Evolutionary conservation across 805 yeast species (phyloP).

Genomic region (Ogataea haglerorum): DNA sequence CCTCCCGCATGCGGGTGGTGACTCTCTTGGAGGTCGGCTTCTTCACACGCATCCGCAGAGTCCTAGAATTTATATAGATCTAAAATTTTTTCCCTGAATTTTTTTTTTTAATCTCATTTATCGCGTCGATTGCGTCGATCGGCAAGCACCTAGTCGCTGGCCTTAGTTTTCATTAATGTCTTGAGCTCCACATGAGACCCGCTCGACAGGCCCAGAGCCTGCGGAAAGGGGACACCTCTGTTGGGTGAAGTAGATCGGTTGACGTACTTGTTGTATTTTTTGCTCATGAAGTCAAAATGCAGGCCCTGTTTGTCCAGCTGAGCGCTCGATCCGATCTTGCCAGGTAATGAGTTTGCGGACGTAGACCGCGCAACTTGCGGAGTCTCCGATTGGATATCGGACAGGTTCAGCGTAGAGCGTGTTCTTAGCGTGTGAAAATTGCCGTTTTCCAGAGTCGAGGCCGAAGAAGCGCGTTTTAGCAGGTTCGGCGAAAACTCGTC

Average conservation of each 20-base stretch:
- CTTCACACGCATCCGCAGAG: slow-evolving; percentile 32
- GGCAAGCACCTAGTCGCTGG: slow-evolving; percentile 8
- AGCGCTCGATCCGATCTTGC: slow-evolving; percentile 5
- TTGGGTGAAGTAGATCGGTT: slow-evolving; percentile 9
- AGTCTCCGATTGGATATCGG: slow-evolving; percentile 13
- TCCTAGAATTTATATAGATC: slow-evolving; percentile 6
- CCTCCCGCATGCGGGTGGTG: slow-evolving; percentile 92
- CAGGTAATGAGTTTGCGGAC: slow-evolving; percentile 16
- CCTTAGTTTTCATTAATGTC: slow-evolving; percentile 15
- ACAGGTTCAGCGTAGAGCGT: slow-evolving; percentile 29
- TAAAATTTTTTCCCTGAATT: slow-evolving; percentile 4
- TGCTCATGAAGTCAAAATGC: slow-evolving; percentile 23
- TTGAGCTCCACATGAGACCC: slow-evolving; percentile 23
- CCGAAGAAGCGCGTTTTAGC: slow-evolving; percentile 17
- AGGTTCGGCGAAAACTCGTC: slow-evolving; percentile 11
- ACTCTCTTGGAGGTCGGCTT: slow-evolving; percentile 80
- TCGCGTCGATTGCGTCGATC: slow-evolving; percentile 6
- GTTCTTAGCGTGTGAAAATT: slow-evolving; percentile 25
- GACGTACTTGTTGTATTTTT: slow-evolving; percentile 23
- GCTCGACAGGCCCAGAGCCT: slow-evolving; percentile 7
- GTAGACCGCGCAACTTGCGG: slow-evolving; percentile 13
- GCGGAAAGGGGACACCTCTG: slow-evolving; percentile 7
- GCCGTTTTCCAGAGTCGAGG: slow-evolving; percentile 1
- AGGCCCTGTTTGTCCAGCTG: slow-evolving; percentile 8
- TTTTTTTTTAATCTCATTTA: slow-evolving; percentile 1